Evolutionary conservation across 163 green algal genomes (phyloP), one percentile per base, ranked within the genome.

Genomic region (Picocystis sp.): DNA sequence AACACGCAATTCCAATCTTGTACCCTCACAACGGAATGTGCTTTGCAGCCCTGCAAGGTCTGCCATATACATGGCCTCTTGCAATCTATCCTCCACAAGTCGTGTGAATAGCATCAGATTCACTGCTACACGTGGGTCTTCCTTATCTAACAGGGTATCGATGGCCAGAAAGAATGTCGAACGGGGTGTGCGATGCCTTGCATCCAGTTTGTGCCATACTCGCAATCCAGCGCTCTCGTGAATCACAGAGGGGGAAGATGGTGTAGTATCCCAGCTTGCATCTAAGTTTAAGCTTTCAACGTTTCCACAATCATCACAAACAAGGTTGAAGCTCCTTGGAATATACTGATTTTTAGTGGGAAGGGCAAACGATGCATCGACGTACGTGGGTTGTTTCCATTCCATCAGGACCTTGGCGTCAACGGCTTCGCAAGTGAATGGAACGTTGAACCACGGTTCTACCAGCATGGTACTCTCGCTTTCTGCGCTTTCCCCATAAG

Each of bases 361-460:
- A 38, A 38, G 29, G 8, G 29, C 29, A 38, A 38, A 38, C 5
- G 29, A 38, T 38, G 29, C 29, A 38, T 38, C 29, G 5, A 8
- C 29, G 8, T 8, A 12, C 5, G 29, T 12, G 29, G 29, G 29
- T 38, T 38, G 29, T 38, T 38, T 38, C 29, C 29, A 38, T 12
- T 38, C 29, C 29, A 38, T 38, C 8, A 38, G 29, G 5, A 38
- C 29, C 8, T 38, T 38, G 8, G 29, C 5, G 29, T 38, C 29
- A 12, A 38, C 8, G 29, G 29, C 8, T 38, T 38, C 29, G 8
- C 5, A 38, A 8, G 29, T 54, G 53, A 72, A 84, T 15, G 53
- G 60, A 47, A 91, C 58, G 2, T 62, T 64, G 56, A 94, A 94
- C 84, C 84, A 94, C 11, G 81, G 79, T 75, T 94, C 84, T 10